phyloP scores from a whole-genome alignment of 2,329 filamentous ascomycete species.

The Colletotrichum karsti region DNA sequence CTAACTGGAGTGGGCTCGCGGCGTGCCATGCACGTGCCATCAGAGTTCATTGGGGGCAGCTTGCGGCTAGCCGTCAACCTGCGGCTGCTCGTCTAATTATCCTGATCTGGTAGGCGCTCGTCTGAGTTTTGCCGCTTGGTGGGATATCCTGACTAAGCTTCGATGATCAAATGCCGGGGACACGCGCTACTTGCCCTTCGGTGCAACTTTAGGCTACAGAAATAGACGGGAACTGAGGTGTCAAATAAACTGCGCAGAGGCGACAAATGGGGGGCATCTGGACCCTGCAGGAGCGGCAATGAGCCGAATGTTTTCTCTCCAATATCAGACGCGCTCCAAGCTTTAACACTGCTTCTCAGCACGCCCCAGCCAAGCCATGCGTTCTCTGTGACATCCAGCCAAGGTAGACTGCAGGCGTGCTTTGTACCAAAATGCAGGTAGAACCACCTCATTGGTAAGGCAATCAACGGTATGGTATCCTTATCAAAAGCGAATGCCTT shows the following conservation, averaged over 20 bases:
- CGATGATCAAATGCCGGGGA: neutral
- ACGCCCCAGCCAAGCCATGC: too few species aligned
- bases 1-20: conserved; percentile 1
- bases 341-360: neutral
- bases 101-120: conserved; percentile 21
- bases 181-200: neutral
- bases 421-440: too few species aligned
- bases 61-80: conserved; percentile 15
- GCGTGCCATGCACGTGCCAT: conserved; percentile 12
- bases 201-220: neutral
- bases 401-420: too few species aligned
- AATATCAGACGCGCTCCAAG: neutral
- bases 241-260: too few species aligned
- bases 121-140: neutral
- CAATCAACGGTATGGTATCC: too few species aligned
- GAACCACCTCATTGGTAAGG: too few species aligned
- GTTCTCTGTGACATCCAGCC: too few species aligned
- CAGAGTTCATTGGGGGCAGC: neutral
- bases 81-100: conserved; percentile 27
- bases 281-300: neutral
- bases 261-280: too few species aligned
- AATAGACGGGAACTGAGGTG: too few species aligned
- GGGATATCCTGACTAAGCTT: conserved; percentile 4
- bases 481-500: too few species aligned
- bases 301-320: neutral